Percentiles rank a stretch among this genome's conserved stretches.
phyloP scores from a whole-genome alignment of 768 basidiomycete genomes.

The Rhizopogon roseolus region DNA sequence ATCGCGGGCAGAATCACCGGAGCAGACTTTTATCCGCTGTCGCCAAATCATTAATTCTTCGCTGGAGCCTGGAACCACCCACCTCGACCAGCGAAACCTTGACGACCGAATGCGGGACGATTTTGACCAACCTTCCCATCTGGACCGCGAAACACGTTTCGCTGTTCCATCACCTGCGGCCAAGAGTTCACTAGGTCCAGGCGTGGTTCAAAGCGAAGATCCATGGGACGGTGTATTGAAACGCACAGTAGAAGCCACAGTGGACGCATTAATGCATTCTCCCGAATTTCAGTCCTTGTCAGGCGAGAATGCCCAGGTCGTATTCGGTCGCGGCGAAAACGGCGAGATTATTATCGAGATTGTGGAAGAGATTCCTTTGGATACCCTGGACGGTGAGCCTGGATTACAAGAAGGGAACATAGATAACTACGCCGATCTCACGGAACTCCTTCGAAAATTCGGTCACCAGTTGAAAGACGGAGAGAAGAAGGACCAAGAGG shows the following conservation, averaged over 20 bases:
- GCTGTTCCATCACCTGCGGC: constrained; percentile 28
- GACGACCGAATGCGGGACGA: constrained; percentile 34
- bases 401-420: constrained; percentile 27
- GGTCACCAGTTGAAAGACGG: constrained; percentile 36
- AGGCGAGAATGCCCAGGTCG: constrained; percentile 30
- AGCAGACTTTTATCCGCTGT: constrained; percentile 72
- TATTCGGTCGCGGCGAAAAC: constrained; percentile 38
- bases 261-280: constrained; percentile 24
- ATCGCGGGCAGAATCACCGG: constrained; percentile 59
- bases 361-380: constrained; percentile 39
- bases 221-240: constrained; percentile 21
- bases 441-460: constrained; percentile 47
- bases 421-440: constrained; percentile 39
- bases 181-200: constrained; percentile 15
- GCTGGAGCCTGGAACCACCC: constrained; percentile 16
- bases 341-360: constrained; percentile 40
- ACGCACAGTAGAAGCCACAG: constrained; percentile 21
- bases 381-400: constrained; percentile 18
- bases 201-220: constrained; percentile 11
- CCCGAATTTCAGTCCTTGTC: constrained; percentile 24
- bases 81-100: constrained; percentile 24
- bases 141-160: constrained; percentile 45
- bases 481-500: constrained; percentile 25
- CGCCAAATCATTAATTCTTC: constrained; percentile 56
- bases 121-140: constrained; percentile 52